phyloP scores from a whole-genome alignment of 352 stramenopile genomes.

The Pythium utonaiense region DNA sequence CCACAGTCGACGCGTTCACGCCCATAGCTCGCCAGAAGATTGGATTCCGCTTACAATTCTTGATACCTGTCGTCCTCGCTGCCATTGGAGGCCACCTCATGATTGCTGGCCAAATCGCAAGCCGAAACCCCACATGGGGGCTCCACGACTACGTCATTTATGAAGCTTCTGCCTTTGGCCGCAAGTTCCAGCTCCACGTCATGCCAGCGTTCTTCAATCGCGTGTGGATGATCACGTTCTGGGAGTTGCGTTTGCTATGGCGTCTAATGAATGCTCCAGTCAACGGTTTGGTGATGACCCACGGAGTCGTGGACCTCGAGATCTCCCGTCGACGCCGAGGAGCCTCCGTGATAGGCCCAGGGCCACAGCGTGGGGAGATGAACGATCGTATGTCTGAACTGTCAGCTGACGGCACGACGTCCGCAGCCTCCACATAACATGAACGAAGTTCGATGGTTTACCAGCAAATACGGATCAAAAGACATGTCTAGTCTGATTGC shows the following conservation, averaged over 20 bases:
- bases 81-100: conserved; percentile 7
- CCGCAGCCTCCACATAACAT: neutral
- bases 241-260: conserved; percentile 23
- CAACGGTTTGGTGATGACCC: conserved; percentile 20
- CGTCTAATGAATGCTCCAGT: conserved; percentile 4
- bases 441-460: no score
- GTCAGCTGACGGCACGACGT: neutral
- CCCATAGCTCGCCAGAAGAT: conserved; percentile 10
- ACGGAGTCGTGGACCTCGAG: conserved; percentile 21
- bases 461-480: no score
- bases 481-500: no score
- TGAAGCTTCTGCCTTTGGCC: neutral
- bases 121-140: neutral
- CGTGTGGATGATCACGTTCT: conserved; percentile 26
- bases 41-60: conserved; percentile 9
- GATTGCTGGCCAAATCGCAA: conserved; percentile 5
- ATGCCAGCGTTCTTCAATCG: conserved; percentile 24
- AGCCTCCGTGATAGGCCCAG: neutral
- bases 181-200: conserved; percentile 10
- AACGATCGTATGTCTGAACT: neutral
- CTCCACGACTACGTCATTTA: conserved; percentile 8
- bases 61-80: conserved; percentile 2
- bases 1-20: conserved; percentile 18
- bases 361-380: neutral
- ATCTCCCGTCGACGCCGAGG: neutral